Evolutionary conservation across 257 asterid species (phyloP).

Genomic region (Marsdenia floribunda): DNA sequence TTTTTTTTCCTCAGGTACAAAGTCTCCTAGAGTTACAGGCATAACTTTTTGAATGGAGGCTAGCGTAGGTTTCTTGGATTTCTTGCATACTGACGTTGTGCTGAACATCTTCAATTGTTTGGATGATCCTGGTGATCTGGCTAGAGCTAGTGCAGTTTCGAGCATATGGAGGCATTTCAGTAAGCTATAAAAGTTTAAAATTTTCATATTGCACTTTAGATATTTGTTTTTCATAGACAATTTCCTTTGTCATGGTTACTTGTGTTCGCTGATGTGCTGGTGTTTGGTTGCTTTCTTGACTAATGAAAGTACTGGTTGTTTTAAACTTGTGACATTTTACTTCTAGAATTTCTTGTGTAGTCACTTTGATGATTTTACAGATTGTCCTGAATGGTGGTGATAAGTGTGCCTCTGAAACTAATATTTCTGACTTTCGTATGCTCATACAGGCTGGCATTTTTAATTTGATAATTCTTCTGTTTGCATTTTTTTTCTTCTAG

Average conservation of each 20-base stretch:
- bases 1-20: constrained; percentile 16
- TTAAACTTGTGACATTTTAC: not conserved
- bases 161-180: constrained; percentile 35
- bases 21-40: constrained; percentile 6
- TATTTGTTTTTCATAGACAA: too few relatives aligned
- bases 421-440: not conserved
- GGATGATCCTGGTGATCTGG: constrained; percentile 37
- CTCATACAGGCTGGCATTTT: not conserved
- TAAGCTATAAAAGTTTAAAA: constrained; percentile 21
- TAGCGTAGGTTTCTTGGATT: constrained; percentile 23
- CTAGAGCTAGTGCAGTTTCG: constrained; percentile 32
- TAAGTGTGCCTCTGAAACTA: not conserved
- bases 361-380: not conserved
- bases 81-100: constrained; percentile 19
- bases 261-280: not conserved
- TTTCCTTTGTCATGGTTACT: not conserved
- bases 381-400: not conserved
- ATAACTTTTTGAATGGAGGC: constrained; percentile 11
- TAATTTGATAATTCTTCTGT: not conserved
- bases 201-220: not conserved
- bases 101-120: constrained; percentile 24
- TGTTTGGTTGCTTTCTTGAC: not conserved
- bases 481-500: not conserved
- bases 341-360: not conserved
- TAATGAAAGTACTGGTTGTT: not conserved